phyloP scores from a whole-genome alignment of 208 protist genomes.

The Vickermania ingenoplastis region DNA sequence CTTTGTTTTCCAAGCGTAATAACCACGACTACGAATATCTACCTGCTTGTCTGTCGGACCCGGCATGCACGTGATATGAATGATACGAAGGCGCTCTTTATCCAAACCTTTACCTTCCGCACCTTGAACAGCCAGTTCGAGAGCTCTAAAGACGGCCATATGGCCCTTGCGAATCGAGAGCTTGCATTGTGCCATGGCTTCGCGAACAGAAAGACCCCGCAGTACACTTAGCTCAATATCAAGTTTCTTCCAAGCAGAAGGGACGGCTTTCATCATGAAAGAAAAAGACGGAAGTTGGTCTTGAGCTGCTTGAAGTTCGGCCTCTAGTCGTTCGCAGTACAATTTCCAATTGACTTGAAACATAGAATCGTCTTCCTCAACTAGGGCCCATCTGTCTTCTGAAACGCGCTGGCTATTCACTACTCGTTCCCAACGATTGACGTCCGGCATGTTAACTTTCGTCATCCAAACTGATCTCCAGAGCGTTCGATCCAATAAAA shows the following conservation, averaged over 20 bases:
- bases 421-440: slow-evolving; percentile 84
- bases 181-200: slow-evolving; percentile 88
- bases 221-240: slow-evolving; percentile 82
- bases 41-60: slow-evolving; percentile 88
- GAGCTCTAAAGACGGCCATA: slow-evolving; percentile 68
- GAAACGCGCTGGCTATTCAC: slow-evolving; percentile 83
- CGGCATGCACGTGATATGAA: slow-evolving; percentile 71
- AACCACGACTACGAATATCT: slow-evolving; percentile 78
- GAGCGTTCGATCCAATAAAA: slow-evolving; percentile 75
- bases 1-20: slow-evolving; percentile 89
- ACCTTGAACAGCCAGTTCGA: slow-evolving; percentile 81
- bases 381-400: slow-evolving; percentile 78
- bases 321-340: slow-evolving; percentile 83
- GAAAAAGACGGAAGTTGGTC: slow-evolving; percentile 81
- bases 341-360: slow-evolving; percentile 85
- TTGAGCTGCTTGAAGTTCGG: slow-evolving; percentile 69
- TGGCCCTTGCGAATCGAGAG: slow-evolving; percentile 80
- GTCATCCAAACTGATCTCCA: slow-evolving; percentile 61
- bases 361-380: slow-evolving; percentile 82
- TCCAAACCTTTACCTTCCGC: slow-evolving; percentile 82
- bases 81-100: slow-evolving; percentile 81
- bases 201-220: slow-evolving; percentile 78
- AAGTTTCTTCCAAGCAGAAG: slow-evolving; percentile 86
- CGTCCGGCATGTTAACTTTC: slow-evolving; percentile 68
- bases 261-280: slow-evolving; percentile 76